Evolutionary conservation across 805 yeast genomes (phyloP).

Genomic region (Metschnikowia arizonensis): DNA sequence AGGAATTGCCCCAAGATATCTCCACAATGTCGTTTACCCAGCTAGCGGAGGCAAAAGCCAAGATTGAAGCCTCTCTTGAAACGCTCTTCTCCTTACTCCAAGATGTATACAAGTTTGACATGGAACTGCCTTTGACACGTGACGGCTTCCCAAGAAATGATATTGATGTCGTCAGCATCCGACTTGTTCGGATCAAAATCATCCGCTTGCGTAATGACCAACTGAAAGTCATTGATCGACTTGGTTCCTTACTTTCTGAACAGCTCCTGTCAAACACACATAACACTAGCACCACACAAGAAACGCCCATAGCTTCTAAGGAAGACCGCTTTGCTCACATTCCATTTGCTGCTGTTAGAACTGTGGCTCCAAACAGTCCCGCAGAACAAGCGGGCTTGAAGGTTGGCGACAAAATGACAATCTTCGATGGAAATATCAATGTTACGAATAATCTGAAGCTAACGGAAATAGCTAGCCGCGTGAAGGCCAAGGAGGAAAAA

Average conservation of each 20-base stretch:
- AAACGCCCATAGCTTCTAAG: not conserved
- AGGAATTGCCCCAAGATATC: slow-evolving; percentile 5
- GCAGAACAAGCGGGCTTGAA: slow-evolving; percentile 50
- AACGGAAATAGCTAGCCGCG: slow-evolving; percentile 40
- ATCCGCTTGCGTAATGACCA: slow-evolving; percentile 71
- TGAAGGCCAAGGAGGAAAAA: slow-evolving; percentile 34
- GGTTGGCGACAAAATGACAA: slow-evolving; percentile 50
- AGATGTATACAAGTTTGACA: slow-evolving; percentile 46
- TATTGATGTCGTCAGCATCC: slow-evolving; percentile 66
- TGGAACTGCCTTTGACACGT: slow-evolving; percentile 62
- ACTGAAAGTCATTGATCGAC: slow-evolving; percentile 40
- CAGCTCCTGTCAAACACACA: slow-evolving; percentile 30
- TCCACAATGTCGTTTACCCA: slow-evolving; percentile 10
- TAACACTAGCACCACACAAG: not conserved
- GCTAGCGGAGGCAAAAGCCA: slow-evolving; percentile 17
- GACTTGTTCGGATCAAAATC: slow-evolving; percentile 59
- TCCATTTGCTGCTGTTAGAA: slow-evolving; percentile 55
- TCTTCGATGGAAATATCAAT: slow-evolving; percentile 49
- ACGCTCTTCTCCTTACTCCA: slow-evolving; percentile 40
- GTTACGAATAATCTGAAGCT: slow-evolving; percentile 55
- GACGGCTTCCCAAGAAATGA: slow-evolving; percentile 90
- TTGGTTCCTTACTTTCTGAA: slow-evolving; percentile 45
- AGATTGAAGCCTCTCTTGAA: slow-evolving; percentile 36
- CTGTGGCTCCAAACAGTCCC: slow-evolving; percentile 53
- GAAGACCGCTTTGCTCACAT: not conserved